Conservation (phyloP, 768 basidiomycete genomes). For the Leccinum ochraceum region DNA sequence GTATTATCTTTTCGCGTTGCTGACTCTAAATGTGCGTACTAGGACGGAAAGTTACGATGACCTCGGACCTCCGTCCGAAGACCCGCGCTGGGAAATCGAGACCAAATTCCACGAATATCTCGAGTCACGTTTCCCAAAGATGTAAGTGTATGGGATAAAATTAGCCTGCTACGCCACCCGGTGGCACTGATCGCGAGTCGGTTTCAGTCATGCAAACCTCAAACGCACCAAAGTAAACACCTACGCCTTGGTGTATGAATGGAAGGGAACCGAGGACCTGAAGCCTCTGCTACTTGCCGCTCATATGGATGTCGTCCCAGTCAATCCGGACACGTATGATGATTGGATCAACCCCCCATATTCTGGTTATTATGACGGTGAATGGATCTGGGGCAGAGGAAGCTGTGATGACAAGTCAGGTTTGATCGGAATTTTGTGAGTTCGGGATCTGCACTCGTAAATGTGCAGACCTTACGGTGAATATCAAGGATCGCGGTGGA, state of each 20-base stretch:
- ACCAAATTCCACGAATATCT: conserved; percentile 27
- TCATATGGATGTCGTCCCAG: conserved; percentile 54
- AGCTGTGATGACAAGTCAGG: conserved; percentile 45
- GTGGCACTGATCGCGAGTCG: neutral
- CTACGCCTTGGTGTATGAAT: conserved; percentile 61
- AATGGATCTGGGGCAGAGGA: conserved; percentile 51
- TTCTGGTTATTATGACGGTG: conserved; percentile 47
- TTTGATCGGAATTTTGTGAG: conserved; percentile 38
- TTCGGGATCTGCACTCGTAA: neutral
- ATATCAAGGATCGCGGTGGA: conserved; percentile 28
- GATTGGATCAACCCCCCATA: conserved; percentile 52
- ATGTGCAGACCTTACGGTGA: neutral
- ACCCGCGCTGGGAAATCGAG: conserved; percentile 43
- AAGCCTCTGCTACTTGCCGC: conserved; percentile 58
- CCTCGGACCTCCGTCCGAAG: conserved; percentile 47
- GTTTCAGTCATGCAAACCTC: conserved; percentile 46
- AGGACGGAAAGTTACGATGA: conserved; percentile 58
- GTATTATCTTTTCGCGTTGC: neutral
- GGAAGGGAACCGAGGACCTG: conserved; percentile 52
- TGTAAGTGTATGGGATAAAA: conserved; percentile 36
- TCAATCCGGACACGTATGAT: conserved; percentile 43
- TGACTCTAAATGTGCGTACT: neutral
- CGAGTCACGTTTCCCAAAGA: conserved; percentile 57
- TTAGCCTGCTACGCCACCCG: neutral
- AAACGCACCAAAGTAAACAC: conserved; percentile 58